These are phyloP conservation scores for Gilbertella persicaria DNA, from an alignment of 371 early-diverging fungal species.

Conservation along the genomic window DNA sequence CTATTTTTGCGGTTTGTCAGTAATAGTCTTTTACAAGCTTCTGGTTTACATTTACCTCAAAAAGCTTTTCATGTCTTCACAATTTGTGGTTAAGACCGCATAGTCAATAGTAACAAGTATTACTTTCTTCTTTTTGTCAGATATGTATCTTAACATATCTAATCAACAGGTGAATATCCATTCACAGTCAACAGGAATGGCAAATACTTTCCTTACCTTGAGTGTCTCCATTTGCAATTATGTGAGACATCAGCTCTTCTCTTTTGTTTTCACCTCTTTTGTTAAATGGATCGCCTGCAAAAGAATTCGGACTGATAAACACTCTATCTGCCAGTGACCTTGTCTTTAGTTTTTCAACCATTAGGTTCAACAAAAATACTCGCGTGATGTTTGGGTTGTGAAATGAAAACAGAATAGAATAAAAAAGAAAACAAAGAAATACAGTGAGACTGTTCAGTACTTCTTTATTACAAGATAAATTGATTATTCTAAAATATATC, in stretches of 20 bases:
- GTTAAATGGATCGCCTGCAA: slow-evolving; percentile 10
- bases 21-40: slow-evolving; percentile 17
- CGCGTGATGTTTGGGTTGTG: too few species aligned
- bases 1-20: slow-evolving; percentile 24
- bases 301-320: slow-evolving; percentile 13
- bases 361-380: slow-evolving; percentile 6
- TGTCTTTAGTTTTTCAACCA: slow-evolving; percentile 16
- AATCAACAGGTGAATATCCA: slow-evolving; percentile 9
- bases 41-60: slow-evolving; percentile 22
- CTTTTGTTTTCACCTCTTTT: slow-evolving; percentile 11
- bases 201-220: slow-evolving; percentile 20
- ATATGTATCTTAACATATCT: slow-evolving; percentile 16
- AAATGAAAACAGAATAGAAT: too few species aligned
- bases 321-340: slow-evolving; percentile 11
- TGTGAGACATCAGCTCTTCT: slow-evolving; percentile 16
- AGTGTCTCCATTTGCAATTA: slow-evolving; percentile 21
- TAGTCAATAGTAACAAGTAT: slow-evolving; percentile 15
- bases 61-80: slow-evolving; percentile 20
- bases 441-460: too few species aligned
- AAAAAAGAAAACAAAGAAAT: too few species aligned
- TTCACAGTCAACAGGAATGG: slow-evolving; percentile 15
- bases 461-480: too few species aligned
- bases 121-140: slow-evolving; percentile 20
- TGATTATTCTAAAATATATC: too few species aligned
- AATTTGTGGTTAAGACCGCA: slow-evolving; percentile 15